Evolutionary conservation across 352 stramenopile species (phyloP).

Genomic region (Globisporangium heterothallicum): DNA sequence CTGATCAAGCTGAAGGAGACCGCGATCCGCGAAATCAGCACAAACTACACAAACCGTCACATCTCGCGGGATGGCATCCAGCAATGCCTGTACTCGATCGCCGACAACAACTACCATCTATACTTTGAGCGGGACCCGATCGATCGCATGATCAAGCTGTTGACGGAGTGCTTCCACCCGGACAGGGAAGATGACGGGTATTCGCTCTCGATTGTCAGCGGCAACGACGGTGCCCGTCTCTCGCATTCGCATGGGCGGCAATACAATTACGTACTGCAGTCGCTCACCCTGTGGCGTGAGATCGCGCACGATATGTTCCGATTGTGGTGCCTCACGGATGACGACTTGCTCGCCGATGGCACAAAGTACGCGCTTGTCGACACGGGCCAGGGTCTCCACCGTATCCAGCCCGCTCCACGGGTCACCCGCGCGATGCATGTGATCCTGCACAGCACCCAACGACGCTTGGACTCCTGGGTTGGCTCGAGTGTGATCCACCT

Average conservation of each 20-base stretch:
- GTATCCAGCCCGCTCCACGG: conserved; percentile 90
- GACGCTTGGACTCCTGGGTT: conserved; percentile 82
- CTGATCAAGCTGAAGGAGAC: conserved; percentile 93
- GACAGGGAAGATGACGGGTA: conserved; percentile 56
- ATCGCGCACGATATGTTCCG: conserved; percentile 97
- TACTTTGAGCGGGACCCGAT: conserved; percentile 97
- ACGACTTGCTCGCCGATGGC: conserved; percentile 86
- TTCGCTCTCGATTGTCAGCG: conserved; percentile 91
- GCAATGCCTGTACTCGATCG: conserved; percentile 95
- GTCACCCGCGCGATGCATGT: conserved; percentile 95
- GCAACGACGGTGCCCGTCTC: conserved; percentile 89
- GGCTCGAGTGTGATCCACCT: conserved; percentile 95
- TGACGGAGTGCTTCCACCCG: conserved; percentile 87
- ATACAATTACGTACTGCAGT: conserved; percentile 96
- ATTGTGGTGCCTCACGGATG: conserved; percentile 93
- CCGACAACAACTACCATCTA: conserved; percentile 96
- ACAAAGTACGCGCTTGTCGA: conserved; percentile 88
- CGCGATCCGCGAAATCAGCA: conserved; percentile 84
- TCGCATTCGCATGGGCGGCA: conserved; percentile 93
- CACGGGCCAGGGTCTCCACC: conserved; percentile 94
- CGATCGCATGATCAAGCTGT: conserved; percentile 91
- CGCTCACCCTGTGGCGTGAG: conserved; percentile 94
- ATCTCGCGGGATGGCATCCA: conserved; percentile 85
- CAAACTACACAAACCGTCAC: conserved; percentile 48
- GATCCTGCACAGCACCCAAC: conserved; percentile 84